Conservation (phyloP, 306 rosid species). For the Quercus suber region DNA sequence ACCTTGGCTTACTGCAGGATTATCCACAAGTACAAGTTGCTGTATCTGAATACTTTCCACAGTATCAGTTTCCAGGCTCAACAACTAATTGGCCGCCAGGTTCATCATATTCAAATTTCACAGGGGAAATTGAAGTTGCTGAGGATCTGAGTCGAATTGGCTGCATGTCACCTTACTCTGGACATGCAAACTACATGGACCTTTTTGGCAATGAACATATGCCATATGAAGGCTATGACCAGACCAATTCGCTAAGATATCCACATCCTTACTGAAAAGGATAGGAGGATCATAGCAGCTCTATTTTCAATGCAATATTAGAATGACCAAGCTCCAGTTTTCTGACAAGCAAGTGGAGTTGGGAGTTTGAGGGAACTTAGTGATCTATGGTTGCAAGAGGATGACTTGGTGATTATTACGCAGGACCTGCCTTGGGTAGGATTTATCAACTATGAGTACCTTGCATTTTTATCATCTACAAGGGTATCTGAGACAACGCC, state of each 20-base stretch:
- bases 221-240: conserved; percentile 54
- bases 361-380: conserved; percentile 22
- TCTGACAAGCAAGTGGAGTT: conserved; percentile 34
- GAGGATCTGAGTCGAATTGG: conserved; percentile 43
- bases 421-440: conserved; percentile 20
- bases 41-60: conserved; percentile 43
- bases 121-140: conserved; percentile 39
- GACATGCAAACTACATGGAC: conserved; percentile 48
- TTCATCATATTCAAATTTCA: too few relatives aligned
- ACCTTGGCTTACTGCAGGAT: conserved; percentile 45
- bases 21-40: conserved; percentile 55
- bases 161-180: conserved; percentile 48
- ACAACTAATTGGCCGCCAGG: too few relatives aligned
- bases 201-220: conserved; percentile 42
- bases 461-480: conserved; percentile 21
- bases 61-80: conserved; percentile 23
- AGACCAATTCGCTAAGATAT: conserved; percentile 31
- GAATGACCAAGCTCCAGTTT: conserved; percentile 28
- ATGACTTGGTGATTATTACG: conserved; percentile 25
- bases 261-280: conserved; percentile 44
- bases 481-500: conserved; percentile 66
- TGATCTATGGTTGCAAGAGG: conserved; percentile 26
- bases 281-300: conserved; percentile 18
- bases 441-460: conserved; percentile 17
- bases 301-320: conserved; percentile 26